A percentile compares a stretch with the other conserved stretches of the same genome.
phyloP scores from a whole-genome alignment of 2,329 filamentous ascomycete species.

The Colletotrichum sp. region DNA sequence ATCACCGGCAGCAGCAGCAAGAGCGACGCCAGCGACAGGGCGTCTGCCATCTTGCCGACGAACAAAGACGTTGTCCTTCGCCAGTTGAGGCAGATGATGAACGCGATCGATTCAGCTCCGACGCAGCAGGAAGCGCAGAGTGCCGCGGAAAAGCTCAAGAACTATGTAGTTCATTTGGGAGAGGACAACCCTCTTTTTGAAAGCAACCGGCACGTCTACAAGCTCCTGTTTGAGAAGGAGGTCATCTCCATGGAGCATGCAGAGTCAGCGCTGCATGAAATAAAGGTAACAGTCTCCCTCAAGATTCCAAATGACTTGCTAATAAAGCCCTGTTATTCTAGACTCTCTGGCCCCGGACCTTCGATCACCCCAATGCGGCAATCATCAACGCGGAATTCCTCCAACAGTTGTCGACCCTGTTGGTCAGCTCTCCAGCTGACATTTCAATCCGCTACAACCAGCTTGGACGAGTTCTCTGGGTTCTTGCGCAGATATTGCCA shows the following conservation, averaged over 20 bases:
- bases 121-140: neutral
- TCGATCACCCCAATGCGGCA: accelerated
- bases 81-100: neutral
- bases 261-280: neutral
- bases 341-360: accelerated
- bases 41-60: neutral
- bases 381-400: neutral
- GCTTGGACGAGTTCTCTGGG: neutral
- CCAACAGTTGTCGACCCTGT: neutral
- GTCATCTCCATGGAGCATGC: neutral
- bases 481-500: neutral
- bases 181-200: neutral
- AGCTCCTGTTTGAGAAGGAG: neutral
- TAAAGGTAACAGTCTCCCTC: neutral
- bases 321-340: neutral
- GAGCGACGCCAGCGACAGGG: neutral
- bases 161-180: neutral
- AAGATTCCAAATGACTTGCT: neutral
- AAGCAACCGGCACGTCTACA: accelerated
- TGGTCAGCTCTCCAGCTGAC: neutral
- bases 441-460: accelerated
- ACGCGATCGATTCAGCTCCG: neutral
- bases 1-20: neutral
- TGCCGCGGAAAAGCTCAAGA: neutral
- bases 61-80: neutral